These are phyloP conservation scores for Jacaranda copaia DNA, from an alignment of 257 asterid genomes.

Conservation along the genomic window DNA sequence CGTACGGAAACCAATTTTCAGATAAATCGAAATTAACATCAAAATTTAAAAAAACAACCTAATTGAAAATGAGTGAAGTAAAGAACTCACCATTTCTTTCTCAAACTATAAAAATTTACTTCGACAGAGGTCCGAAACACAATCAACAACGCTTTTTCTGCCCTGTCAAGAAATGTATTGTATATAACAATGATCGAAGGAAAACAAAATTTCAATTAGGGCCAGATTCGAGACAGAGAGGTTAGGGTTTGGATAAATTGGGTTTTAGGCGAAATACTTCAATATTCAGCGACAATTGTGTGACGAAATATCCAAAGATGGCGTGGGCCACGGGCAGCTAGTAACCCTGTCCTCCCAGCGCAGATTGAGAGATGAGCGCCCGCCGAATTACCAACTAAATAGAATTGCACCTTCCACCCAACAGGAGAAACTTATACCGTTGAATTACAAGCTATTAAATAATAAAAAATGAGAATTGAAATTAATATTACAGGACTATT, in stretches of 20 bases:
- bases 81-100: slow-evolving; percentile 44
- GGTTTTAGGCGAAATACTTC: slow-evolving; percentile 36
- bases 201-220: slow-evolving; percentile 23
- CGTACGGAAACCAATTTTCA: background rate
- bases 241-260: slow-evolving; percentile 35
- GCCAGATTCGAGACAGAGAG: background rate
- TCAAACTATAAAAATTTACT: slow-evolving; percentile 25
- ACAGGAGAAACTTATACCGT: no score
- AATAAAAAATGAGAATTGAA: no score
- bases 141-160: slow-evolving; percentile 30
- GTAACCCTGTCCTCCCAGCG: background rate
- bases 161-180: background rate
- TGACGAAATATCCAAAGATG: slow-evolving; percentile 18
- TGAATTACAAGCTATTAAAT: no score
- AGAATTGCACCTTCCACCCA: no score
- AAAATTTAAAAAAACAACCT: background rate
- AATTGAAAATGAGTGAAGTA: background rate
- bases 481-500: no score
- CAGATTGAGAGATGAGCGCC: background rate
- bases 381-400: slow-evolving; percentile 12
- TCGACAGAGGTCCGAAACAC: slow-evolving; percentile 21
- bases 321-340: slow-evolving; percentile 20
- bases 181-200: background rate
- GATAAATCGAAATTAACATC: background rate
- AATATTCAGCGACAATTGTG: background rate